Base-by-base conservation (phyloP, 805 yeast genomes). In the Cyberlindnera mycetangii region DNA sequence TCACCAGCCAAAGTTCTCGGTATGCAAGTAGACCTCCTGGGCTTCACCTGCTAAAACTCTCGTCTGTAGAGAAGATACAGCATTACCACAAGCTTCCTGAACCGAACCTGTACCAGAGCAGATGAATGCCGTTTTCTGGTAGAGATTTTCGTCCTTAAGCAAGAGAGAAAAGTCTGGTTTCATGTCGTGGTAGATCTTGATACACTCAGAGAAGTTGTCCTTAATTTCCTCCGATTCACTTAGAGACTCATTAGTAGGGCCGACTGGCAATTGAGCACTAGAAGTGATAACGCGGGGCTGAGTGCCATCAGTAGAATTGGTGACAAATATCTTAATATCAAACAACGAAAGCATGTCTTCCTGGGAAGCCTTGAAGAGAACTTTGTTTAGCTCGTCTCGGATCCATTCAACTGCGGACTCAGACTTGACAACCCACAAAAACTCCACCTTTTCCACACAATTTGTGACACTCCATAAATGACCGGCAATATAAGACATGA, bases 1-100 rank as follows among this genome's bases (percentile, higher is more conserved):
- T 50, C 24, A 68, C 66, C 69, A 76, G 1, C 78, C 76, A 54
- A 74, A 77, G 28, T 71, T 60, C 53, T 77, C 83, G 0, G 80
- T 72, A 48, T 76, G 80, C 24, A 77, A 55, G 43, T 67, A 75
- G 12, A 76, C 61, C 53, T 77, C 81, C 36, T 69, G 70, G 12
- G 72, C 58, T 2, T 43, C 38, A 5, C 50, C 44, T 1, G 54
- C 30, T 27, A 53, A 45, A 3, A 67, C 59, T 32, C 60, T 61
- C 17, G 55, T 62, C 51, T 77, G 83, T 11, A 73, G 44, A 1
- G 57, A 18, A 1, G 81, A 71, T 7, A 68, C 72, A 0, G 64
- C 62, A 33, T 62, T 63, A 12, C 75, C 71, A 24, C 69, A 69
- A 10, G 62, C 60, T 16, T 50, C 37, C 53, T 69, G 76, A 60